These are phyloP conservation scores for Teratosphaeria pseudoeucalypti DNA, from an alignment of 2,329 filamentous ascomycete species.

Conservation along the genomic window DNA sequence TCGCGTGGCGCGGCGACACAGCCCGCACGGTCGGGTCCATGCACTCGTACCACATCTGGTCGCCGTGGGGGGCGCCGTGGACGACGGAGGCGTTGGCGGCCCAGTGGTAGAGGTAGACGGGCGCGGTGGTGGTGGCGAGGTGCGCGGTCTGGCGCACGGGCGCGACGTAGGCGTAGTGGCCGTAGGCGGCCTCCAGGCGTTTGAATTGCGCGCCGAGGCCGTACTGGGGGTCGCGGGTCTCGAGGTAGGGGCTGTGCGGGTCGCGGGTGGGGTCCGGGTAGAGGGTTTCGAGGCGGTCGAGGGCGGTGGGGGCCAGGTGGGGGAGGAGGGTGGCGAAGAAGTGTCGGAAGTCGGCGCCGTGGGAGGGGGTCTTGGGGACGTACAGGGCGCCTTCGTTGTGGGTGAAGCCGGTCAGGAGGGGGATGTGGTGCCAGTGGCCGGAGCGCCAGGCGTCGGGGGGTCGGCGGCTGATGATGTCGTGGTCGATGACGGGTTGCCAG, in stretches of 20 bases:
- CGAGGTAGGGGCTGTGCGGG: slow-evolving; percentile 32
- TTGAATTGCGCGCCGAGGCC: slow-evolving; percentile 46
- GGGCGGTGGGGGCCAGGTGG: slow-evolving; percentile 40
- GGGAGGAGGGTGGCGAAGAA: slow-evolving; percentile 57
- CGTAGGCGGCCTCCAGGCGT: slow-evolving; percentile 49
- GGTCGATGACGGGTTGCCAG: slow-evolving; percentile 61
- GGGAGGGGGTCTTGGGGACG: slow-evolving; percentile 42
- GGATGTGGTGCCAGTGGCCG: slow-evolving; percentile 44
- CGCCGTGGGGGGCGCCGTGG: slow-evolving; percentile 25
- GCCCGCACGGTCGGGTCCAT: slow-evolving; percentile 16
- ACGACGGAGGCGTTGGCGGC: slow-evolving; percentile 37
- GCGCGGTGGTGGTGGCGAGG: slow-evolving; percentile 21
- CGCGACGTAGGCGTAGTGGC: slow-evolving; percentile 53
- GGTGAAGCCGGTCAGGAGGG: slow-evolving; percentile 60
- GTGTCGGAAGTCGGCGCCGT: slow-evolving; percentile 42
- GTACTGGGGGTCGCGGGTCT: slow-evolving; percentile 18
- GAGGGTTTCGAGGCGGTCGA: slow-evolving; percentile 45
- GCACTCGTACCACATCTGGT: slow-evolving; percentile 26
- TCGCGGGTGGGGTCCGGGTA: slow-evolving; percentile 50
- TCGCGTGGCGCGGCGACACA: slow-evolving; percentile 19
- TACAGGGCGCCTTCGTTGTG: slow-evolving; percentile 60
- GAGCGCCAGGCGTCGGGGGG: slow-evolving; percentile 52
- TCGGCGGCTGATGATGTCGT: slow-evolving; percentile 46
- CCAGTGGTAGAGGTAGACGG: slow-evolving; percentile 51
- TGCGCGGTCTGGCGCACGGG: slow-evolving; percentile 52